Conservation (phyloP, 225 moss, liverwort and hornwort genomes). For the Bryoerythrophyllum caledonicum region DNA sequence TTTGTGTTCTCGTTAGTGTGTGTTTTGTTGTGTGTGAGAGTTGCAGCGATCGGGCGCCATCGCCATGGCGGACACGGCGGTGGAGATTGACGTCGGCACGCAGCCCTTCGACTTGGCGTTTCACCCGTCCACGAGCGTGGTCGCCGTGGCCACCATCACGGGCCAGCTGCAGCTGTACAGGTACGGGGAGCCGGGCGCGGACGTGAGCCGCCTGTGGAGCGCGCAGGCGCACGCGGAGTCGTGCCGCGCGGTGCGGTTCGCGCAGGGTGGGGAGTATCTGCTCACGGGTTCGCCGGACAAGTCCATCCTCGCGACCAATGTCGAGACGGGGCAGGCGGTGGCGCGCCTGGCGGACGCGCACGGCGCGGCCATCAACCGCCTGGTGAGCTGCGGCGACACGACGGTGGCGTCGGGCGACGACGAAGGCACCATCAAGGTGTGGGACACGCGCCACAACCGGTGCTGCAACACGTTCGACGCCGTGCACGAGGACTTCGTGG, state of each 20-base stretch:
- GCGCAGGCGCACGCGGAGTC: slow-evolving; percentile 74
- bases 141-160: slow-evolving; percentile 83
- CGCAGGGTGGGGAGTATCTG: slow-evolving; percentile 73
- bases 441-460: slow-evolving; percentile 84
- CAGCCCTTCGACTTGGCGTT: slow-evolving; percentile 90
- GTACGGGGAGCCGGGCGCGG: slow-evolving; percentile 45
- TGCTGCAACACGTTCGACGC: slow-evolving; percentile 72
- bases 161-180: slow-evolving; percentile 77
- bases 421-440: slow-evolving; percentile 84
- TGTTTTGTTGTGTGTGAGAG: not conserved
- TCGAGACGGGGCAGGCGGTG: slow-evolving; percentile 74
- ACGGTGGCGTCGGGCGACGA: slow-evolving; percentile 88
- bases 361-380: slow-evolving; percentile 67
- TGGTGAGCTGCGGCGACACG: slow-evolving; percentile 74
- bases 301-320: slow-evolving; percentile 81
- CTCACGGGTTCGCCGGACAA: slow-evolving; percentile 72
- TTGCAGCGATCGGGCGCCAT: not conserved
- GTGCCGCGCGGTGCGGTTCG: slow-evolving; percentile 83
- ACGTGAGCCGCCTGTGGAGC: slow-evolving; percentile 60
- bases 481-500: slow-evolving; percentile 74
- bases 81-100: slow-evolving; percentile 65
- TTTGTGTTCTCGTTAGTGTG: not conserved
- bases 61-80: slow-evolving; percentile 49
- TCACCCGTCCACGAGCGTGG: slow-evolving; percentile 59
- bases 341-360: slow-evolving; percentile 80